These are phyloP conservation scores for Ailanthus altissimus DNA, from an alignment of 345 rosid species.

Conservation along the genomic window DNA sequence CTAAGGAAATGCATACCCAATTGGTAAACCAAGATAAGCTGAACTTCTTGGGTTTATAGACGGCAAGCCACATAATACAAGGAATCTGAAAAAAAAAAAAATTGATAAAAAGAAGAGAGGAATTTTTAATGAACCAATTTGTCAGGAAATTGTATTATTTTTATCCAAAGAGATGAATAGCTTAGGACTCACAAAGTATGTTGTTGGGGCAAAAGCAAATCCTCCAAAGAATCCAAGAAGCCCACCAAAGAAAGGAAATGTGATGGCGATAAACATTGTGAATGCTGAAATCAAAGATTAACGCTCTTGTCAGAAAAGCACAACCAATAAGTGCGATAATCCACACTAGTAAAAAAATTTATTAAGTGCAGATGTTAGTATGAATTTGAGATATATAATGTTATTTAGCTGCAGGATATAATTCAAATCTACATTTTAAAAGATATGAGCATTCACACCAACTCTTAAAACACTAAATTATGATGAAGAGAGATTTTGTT, in stretches of 20 bases:
- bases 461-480: neutral
- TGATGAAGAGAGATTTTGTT: neutral
- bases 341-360: too few relatives aligned
- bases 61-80: conserved; percentile 72
- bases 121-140: neutral
- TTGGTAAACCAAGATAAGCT: conserved; percentile 69
- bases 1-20: conserved; percentile 47
- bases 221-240: conserved; percentile 88
- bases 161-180: neutral
- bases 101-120: neutral
- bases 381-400: too few relatives aligned
- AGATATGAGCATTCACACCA: too few relatives aligned
- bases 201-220: conserved; percentile 83
- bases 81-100: conserved; percentile 51
- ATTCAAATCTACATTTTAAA: too few relatives aligned
- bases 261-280: conserved; percentile 68
- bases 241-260: conserved; percentile 80
- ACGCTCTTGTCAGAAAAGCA: neutral
- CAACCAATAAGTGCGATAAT: neutral
- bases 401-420: too few relatives aligned
- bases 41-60: conserved; percentile 68
- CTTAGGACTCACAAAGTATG: conserved; percentile 62
- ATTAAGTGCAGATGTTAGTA: too few relatives aligned
- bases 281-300: conserved; percentile 42
- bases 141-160: neutral